Base-by-base conservation (phyloP, 768 basidiomycete species). In the Phylloporus arenicola region DNA sequence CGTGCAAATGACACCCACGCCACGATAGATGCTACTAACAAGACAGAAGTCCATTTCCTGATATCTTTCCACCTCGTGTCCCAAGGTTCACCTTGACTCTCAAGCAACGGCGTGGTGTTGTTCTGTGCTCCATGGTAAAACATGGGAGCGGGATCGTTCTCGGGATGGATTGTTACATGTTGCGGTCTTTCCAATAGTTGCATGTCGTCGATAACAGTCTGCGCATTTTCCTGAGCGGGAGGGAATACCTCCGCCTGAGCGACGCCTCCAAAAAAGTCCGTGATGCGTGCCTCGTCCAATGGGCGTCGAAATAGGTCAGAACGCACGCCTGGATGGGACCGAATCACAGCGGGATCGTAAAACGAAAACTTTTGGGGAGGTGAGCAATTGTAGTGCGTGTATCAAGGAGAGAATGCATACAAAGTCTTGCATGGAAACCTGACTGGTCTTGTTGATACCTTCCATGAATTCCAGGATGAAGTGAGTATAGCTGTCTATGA, bases 401-500 rank as follows among this genome's bases (percentile, higher is more conserved):
- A 27, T 46, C 22, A 49, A 38, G 34, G 25, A 22, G 19, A 40
- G 13, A 14, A 4, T n/a, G 73, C 86, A 39, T 51, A 93, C 92
- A 44, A 96, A 75, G 60, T 95, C 88, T 48, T 83, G 76, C 76
- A 95, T 78, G 13, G 87, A 86, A 16, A 76, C 75, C 39, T 82
- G 80, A 43, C 84, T 88, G 0, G 94, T 94, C 69, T 96, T 96
- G 71, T 92, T 90, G 59, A 95, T 84, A 16, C 81, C 79, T 66
- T 98, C 96, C 77, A 99, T 84, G 67, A 82, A 93, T 55, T 92
- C 80, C 10, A 99, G 80, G 25, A 94, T 75, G 60, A 88, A 87
- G 70, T 98, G 96, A 0, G 95, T 98, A 64, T 82, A 99, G 13
- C 83, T 82, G 64, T 99, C 96, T 54, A 97, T 96, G 43, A 99